Percentiles rank a stretch among this genome's conserved stretches.
Conservation (phyloP, 148 eudicot species). For the Cornus florida region DNA sequence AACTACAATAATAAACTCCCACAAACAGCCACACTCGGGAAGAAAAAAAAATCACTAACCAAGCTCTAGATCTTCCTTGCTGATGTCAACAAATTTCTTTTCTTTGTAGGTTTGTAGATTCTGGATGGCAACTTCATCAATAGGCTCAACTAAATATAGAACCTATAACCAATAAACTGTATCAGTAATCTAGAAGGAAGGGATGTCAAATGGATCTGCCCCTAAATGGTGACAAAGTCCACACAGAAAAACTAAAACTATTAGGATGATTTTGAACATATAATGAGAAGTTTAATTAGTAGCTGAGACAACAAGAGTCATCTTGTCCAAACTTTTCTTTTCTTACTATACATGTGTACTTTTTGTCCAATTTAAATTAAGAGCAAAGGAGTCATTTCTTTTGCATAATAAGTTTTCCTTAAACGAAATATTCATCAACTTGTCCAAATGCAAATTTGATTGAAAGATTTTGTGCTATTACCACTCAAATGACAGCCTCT, state of each 20-base stretch:
- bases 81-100: slow-evolving; percentile 97
- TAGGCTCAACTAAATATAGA: slow-evolving; percentile 80
- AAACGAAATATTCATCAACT: too few species aligned
- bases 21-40: neutral
- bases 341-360: neutral
- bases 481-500: neutral
- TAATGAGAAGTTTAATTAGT: neutral
- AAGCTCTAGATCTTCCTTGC: slow-evolving; percentile 99
- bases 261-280: neutral
- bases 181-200: slow-evolving; percentile 7
- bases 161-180: slow-evolving; percentile 35
- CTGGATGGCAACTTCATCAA: slow-evolving; percentile 96
- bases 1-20: neutral
- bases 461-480: neutral
- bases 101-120: slow-evolving; percentile 94
- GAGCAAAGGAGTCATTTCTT: neutral
- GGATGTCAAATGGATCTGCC: neutral
- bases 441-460: neutral
- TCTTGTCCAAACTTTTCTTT: neutral
- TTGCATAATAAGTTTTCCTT: neutral
- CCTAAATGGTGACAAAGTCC: neutral
- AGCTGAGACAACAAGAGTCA: neutral
- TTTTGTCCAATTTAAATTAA: neutral
- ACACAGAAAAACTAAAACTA: neutral
- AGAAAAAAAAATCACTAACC: slow-evolving; percentile 45